Conservation (phyloP, 2,329 filamentous ascomycete species). For the Coniochaeta sp. region DNA sequence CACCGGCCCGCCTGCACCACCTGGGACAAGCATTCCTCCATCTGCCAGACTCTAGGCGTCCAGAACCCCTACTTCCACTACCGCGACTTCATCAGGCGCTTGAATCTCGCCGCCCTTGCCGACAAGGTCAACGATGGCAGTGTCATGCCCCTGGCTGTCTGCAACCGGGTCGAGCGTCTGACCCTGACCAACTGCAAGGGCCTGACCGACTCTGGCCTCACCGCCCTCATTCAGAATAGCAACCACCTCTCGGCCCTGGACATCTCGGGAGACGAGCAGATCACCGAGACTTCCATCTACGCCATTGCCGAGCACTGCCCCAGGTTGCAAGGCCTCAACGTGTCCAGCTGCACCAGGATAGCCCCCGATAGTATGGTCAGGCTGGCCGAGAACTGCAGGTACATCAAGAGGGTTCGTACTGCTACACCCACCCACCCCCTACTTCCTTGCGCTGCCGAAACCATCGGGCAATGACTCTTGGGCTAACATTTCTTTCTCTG, state of each 20-base stretch:
- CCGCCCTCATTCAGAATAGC: conserved; percentile 72
- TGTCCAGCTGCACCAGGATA: conserved; percentile 77
- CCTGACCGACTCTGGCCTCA: conserved; percentile 78
- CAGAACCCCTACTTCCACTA: conserved; percentile 81
- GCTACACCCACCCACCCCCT: neutral
- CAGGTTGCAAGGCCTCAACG: conserved; percentile 84
- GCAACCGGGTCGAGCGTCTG: conserved; percentile 85
- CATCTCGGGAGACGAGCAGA: conserved; percentile 75
- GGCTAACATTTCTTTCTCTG: conserved; percentile 6
- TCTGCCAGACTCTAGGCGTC: conserved; percentile 70
- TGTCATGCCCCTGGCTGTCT: conserved; percentile 70
- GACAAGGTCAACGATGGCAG: conserved; percentile 80
- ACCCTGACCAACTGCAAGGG: conserved; percentile 86
- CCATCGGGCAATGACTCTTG: neutral
- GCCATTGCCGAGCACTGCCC: conserved; percentile 75
- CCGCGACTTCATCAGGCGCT: conserved; percentile 79
- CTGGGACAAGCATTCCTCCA: conserved; percentile 73
- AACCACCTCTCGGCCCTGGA: conserved; percentile 80
- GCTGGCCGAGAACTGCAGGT: conserved; percentile 75
- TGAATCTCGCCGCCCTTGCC: conserved; percentile 79
- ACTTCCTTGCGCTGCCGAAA: too few relatives aligned
- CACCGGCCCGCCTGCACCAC: conserved; percentile 86
- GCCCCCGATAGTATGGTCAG: conserved; percentile 79
- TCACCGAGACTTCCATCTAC: conserved; percentile 75
- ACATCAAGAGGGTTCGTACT: conserved; percentile 70